Percentiles rank a stretch among this genome's conserved stretches.
Evolutionary conservation across 305 asterid species (phyloP).

Genomic region (Lippia alba): DNA sequence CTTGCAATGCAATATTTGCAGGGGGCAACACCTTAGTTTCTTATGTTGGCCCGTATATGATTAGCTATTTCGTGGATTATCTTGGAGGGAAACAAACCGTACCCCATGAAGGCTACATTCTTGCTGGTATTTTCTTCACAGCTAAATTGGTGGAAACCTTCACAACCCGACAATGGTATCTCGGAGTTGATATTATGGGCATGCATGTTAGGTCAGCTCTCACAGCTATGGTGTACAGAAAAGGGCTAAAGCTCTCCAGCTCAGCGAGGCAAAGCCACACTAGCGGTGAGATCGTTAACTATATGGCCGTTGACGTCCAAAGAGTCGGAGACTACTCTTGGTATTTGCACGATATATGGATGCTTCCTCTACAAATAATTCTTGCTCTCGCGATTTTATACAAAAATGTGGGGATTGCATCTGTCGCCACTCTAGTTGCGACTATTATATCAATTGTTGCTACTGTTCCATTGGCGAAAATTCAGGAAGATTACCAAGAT

Average conservation of each 20-base stretch:
- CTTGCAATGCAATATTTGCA: conserved; percentile 88
- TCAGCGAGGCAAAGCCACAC: conserved; percentile 87
- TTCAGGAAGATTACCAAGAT: conserved; percentile 96
- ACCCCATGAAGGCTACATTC: conserved; percentile 87
- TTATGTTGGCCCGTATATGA: conserved; percentile 95
- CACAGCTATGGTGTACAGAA: conserved; percentile 94
- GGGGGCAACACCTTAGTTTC: conserved; percentile 86
- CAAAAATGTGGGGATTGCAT: conserved; percentile 96
- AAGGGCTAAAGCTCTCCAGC: conserved; percentile 93
- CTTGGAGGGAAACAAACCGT: conserved; percentile 78
- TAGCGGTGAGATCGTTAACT: conserved; percentile 93
- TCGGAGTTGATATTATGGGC: conserved; percentile 95
- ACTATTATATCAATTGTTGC: conserved; percentile 88
- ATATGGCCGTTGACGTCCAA: conserved; percentile 99
- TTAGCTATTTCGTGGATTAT: conserved; percentile 95
- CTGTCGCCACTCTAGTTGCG: conserved; percentile 86
- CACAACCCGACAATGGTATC: conserved; percentile 94
- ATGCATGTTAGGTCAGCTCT: conserved; percentile 99
- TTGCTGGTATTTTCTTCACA: conserved; percentile 80
- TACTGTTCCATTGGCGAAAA: conserved; percentile 85
- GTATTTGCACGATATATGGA: conserved; percentile 98
- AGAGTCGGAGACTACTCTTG: conserved; percentile 99
- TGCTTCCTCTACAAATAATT: conserved; percentile 94
- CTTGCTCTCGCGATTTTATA: conserved; percentile 95
- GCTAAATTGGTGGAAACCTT: conserved; percentile 90